phyloP scores from a whole-genome alignment of 2,329 filamentous ascomycete genomes.

The Xylaria sp. region DNA sequence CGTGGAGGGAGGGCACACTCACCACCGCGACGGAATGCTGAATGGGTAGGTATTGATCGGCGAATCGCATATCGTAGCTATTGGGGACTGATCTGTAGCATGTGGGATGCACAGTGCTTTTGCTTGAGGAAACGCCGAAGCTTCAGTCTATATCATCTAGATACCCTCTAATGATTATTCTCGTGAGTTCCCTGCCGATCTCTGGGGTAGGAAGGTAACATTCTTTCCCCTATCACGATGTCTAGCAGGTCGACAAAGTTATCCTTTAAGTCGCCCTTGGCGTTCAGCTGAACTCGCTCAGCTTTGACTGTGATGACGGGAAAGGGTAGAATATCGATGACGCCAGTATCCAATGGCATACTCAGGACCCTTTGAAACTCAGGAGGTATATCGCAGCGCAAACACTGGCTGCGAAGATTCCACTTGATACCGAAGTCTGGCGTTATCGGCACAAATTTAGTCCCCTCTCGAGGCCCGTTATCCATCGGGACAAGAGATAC shows the following conservation, averaged over 20 bases:
- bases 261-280: not conserved
- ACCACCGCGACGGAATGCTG: not conserved
- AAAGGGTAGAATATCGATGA: slow-evolving; percentile 16
- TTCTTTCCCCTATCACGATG: slow-evolving; percentile 1
- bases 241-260: slow-evolving; percentile 15
- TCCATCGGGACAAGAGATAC: slow-evolving; percentile 14
- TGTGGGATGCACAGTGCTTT: not conserved
- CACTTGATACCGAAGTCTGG: slow-evolving; percentile 18
- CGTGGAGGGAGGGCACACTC: not conserved
- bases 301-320: slow-evolving; percentile 14
- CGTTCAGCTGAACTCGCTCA: slow-evolving; percentile 8
- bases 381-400: not conserved
- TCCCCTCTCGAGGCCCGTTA: not conserved
- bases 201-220: not conserved
- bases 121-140: not conserved
- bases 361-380: not conserved
- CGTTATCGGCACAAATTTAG: not conserved
- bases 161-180: not conserved
- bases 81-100: not conserved
- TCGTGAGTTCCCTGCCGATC: not conserved
- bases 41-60: slow-evolving; percentile 5
- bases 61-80: not conserved
- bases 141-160: not conserved
- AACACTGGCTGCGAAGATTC: not conserved
- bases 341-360: slow-evolving; percentile 6